These are phyloP conservation scores for Talaromyces funiculosus DNA, from an alignment of 2,329 filamentous ascomycete species.

Conservation along the genomic window DNA sequence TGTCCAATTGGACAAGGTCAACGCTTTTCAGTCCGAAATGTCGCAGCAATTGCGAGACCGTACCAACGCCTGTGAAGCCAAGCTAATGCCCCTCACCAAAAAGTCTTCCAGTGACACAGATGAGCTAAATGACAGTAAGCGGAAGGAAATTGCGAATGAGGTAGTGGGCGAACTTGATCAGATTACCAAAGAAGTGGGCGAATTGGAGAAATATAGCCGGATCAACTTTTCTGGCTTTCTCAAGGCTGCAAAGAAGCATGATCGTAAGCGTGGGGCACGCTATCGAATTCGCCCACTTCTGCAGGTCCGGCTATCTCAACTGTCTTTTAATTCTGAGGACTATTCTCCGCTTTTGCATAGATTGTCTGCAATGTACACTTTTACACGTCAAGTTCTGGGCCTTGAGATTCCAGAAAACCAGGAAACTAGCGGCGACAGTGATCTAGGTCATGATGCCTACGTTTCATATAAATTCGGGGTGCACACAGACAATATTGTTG, in stretches of 20 bases:
- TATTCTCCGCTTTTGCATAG: constrained; percentile 84
- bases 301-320: constrained; percentile 78
- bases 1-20: constrained; percentile 89
- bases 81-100: constrained; percentile 54
- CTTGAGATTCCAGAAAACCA: constrained; percentile 47
- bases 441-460: constrained; percentile 60
- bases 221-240: constrained; percentile 97
- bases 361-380: constrained; percentile 92
- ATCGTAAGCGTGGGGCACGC: constrained; percentile 77
- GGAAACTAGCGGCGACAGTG: constrained; percentile 35
- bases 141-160: constrained; percentile 55
- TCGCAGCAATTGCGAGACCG: constrained; percentile 76
- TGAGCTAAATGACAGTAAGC: constrained; percentile 34
- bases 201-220: constrained; percentile 89
- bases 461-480: constrained; percentile 96
- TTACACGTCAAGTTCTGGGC: constrained; percentile 71
- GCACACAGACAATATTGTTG: constrained; percentile 87
- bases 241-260: constrained; percentile 98
- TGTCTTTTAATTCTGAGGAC: constrained; percentile 92
- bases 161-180: constrained; percentile 74
- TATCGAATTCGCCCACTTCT: constrained; percentile 90
- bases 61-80: constrained; percentile 62
- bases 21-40: constrained; percentile 78
- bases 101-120: constrained; percentile 30
- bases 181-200: constrained; percentile 85